These are phyloP conservation scores for Obelidium mucronatum DNA, from an alignment of 192 early-diverging fungal genomes.

Conservation along the genomic window DNA sequence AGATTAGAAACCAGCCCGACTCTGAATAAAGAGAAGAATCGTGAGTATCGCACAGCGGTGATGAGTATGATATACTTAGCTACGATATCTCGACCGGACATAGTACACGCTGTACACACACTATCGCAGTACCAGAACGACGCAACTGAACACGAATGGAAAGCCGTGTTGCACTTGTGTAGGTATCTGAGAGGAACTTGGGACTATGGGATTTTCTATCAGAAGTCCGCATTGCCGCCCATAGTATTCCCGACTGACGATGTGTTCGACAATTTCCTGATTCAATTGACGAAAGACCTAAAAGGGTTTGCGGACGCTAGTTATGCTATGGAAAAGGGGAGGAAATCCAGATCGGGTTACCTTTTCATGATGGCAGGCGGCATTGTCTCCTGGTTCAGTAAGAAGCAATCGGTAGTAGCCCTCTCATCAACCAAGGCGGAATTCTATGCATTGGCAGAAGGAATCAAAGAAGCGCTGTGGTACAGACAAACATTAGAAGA, in stretches of 20 bases:
- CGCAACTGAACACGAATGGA: neutral
- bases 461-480: no score
- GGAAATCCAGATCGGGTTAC: neutral
- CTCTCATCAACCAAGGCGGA: no score
- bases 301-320: slow-evolving; percentile 5
- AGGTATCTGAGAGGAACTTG: slow-evolving; percentile 22
- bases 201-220: slow-evolving; percentile 17
- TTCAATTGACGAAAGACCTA: neutral
- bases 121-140: slow-evolving; percentile 9
- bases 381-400: neutral
- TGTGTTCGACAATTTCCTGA: neutral
- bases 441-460: no score
- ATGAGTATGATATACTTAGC: slow-evolving; percentile 3
- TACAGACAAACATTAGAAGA: no score
- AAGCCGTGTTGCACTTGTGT: slow-evolving; percentile 7
- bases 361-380: slow-evolving; percentile 18
- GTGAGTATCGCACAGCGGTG: neutral
- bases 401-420: no score
- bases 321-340: no score
- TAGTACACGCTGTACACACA: neutral
- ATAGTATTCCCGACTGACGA: neutral
- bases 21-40: no score
- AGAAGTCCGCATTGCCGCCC: neutral
- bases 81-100: neutral
- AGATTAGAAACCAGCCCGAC: neutral